phyloP scores from a whole-genome alignment of 148 eudicot species.

The Bassia scoparia region DNA sequence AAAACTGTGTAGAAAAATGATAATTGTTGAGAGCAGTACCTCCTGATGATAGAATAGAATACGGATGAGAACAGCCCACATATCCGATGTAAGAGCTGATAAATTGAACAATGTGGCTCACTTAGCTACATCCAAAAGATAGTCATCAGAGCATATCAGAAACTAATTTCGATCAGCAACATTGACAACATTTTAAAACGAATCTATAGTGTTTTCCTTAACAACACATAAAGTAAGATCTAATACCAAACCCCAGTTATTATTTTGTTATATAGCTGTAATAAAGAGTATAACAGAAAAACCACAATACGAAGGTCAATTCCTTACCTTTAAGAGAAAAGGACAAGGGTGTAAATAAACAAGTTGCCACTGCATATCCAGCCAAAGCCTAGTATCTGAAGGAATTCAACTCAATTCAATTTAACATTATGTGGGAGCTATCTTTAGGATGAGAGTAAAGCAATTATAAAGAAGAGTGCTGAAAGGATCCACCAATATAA shows the following conservation, averaged over 20 bases:
- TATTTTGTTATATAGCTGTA: not conserved
- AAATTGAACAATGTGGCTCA: conserved; percentile 81
- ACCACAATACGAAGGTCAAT: not conserved
- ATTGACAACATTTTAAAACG: not conserved
- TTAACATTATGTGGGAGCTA: too few species aligned
- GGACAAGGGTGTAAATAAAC: conserved; percentile 66
- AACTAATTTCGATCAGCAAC: not conserved
- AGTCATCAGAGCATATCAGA: conserved; percentile 8
- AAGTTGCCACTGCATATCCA: conserved; percentile 44
- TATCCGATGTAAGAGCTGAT: conserved; percentile 80
- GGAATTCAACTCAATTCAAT: too few species aligned
- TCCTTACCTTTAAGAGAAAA: conserved; percentile 55
- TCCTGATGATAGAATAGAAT: conserved; percentile 70
- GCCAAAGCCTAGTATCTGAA: too few species aligned
- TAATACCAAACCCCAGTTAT: too few species aligned
- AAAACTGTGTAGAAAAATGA: not conserved
- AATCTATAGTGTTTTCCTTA: not conserved
- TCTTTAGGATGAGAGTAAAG: too few species aligned
- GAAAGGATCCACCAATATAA: not conserved
- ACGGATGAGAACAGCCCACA: conserved; percentile 92
- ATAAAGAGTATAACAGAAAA: not conserved
- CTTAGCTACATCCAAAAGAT: conserved; percentile 43
- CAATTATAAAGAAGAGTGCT: too few species aligned
- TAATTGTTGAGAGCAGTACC: conserved; percentile 39
- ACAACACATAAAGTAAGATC: not conserved